Base-by-base conservation (phyloP, 2,329 filamentous ascomycete species). In the Exophiala mesophila region DNA sequence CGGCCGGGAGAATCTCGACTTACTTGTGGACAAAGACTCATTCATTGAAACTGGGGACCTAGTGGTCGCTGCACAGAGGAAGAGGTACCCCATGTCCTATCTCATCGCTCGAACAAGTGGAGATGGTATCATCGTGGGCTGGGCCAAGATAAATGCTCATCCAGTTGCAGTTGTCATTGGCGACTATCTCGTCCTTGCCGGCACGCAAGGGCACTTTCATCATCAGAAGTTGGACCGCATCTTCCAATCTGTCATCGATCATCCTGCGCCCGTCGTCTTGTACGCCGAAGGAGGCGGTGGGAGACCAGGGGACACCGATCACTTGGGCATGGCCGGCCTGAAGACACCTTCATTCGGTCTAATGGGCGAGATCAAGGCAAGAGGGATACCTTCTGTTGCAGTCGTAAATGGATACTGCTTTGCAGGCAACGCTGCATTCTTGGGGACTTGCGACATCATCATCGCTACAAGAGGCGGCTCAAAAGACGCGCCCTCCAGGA, bases 361-460 rank as follows among this genome's bases (percentile, higher is more conserved):
- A 33, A 36, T 49, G 46, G 46, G 46, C 13, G 18, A 49, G 42
- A 46, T 49, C 42, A 49, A 45, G 42, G 46, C 46, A 39, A 36
- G 46, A 43, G 46, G 46, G 30, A 49, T 49, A 26, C 46, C 46
- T 43, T 49, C 46, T 21, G 35, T 49, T 20, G 46, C 46, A 37
- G 46, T 49, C 16, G 46, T 45, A 30, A 49, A 49, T 40, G 46
- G 46, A 21, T 49, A 49, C 43, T 49, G 46, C 39, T 49, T 49
- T 49, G 46, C 46, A 17, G 46, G 46, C 42, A 49, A 45, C 42
- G 46, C 46, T 26, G 46, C 46, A 43, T 43, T 49, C 23, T 40
- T 49, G 46, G 46, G 46, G 35, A 45, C 39, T 17, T 49, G 46
- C 42, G 46, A 49, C 42, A 49, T 49, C 21, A 15, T 49, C 46